These are phyloP conservation scores for Fusarium acutatum DNA, from an alignment of 2,329 filamentous ascomycete species.

Conservation along the genomic window DNA sequence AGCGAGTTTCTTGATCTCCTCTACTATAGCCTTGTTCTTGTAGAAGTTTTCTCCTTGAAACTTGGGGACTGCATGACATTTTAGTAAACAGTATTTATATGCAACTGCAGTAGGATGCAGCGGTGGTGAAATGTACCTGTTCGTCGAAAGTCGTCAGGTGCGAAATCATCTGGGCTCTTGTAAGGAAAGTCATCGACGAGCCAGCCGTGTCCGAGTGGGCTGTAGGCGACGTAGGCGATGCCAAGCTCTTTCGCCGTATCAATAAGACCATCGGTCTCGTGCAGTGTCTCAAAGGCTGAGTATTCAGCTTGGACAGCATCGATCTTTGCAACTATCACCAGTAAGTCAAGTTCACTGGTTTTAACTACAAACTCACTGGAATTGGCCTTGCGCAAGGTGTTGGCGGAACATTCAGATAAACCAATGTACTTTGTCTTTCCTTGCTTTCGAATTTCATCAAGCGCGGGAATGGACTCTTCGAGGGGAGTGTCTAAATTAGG, in stretches of 20 bases:
- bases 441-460: background rate
- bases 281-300: background rate
- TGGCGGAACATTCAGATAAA: background rate
- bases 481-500: background rate
- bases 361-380: accelerated
- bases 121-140: background rate
- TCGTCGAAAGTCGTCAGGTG: background rate
- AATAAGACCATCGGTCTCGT: background rate
- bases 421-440: conserved; percentile 8
- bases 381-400: background rate
- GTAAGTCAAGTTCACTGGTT: background rate
- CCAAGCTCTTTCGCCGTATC: background rate
- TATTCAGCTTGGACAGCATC: conserved; percentile 10
- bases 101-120: background rate
- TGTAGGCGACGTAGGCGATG: background rate
- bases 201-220: background rate
- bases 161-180: background rate
- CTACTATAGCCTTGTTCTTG: background rate
- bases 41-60: conserved; percentile 9
- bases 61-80: background rate
- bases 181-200: background rate
- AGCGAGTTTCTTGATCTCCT: background rate
- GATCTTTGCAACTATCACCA: background rate
- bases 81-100: background rate
- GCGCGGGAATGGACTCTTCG: background rate